These are phyloP conservation scores for Pichia sp. DNA, from an alignment of 1,139 yeast genomes.

Conservation along the genomic window DNA sequence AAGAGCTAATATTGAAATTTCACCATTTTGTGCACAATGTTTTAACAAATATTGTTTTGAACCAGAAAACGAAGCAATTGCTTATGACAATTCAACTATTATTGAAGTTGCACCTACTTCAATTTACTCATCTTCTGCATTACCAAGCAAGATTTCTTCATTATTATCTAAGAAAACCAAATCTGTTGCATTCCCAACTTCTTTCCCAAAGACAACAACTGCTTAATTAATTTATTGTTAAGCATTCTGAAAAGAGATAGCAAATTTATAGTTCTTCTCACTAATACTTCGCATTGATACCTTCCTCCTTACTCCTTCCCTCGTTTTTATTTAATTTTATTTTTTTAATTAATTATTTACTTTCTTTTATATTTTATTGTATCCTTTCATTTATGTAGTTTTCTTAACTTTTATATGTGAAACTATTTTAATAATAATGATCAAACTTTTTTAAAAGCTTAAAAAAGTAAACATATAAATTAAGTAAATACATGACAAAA, in stretches of 20 bases:
- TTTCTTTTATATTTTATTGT: not conserved
- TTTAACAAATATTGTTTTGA: conserved; percentile 35
- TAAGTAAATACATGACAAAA: too few species aligned
- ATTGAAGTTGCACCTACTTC: conserved; percentile 16
- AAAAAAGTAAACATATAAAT: too few species aligned
- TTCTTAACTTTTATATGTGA: not conserved
- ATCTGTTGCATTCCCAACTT: conserved; percentile 11
- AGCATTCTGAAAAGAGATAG: too few species aligned
- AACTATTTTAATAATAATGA: too few species aligned
- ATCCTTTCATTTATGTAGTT: not conserved
- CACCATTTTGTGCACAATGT: conserved; percentile 33
- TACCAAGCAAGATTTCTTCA: conserved; percentile 15
- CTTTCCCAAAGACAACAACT: conserved; percentile 6
- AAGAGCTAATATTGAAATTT: conserved; percentile 28
- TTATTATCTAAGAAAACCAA: conserved; percentile 10
- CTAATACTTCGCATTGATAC: not conserved
- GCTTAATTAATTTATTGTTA: not conserved
- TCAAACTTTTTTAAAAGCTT: too few species aligned
- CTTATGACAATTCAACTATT: conserved; percentile 6
- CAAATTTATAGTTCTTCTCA: too few species aligned
- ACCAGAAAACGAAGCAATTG: not conserved
- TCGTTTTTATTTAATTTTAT: not conserved
- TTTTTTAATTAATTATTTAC: not conserved
- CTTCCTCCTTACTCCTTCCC: not conserved
- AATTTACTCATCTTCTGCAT: conserved; percentile 15